A percentile compares a stretch with the other conserved stretches of the same genome.
These are phyloP conservation scores for Camellia oleifera DNA, from an alignment of 179 eudicot genomes.

Conservation along the genomic window DNA sequence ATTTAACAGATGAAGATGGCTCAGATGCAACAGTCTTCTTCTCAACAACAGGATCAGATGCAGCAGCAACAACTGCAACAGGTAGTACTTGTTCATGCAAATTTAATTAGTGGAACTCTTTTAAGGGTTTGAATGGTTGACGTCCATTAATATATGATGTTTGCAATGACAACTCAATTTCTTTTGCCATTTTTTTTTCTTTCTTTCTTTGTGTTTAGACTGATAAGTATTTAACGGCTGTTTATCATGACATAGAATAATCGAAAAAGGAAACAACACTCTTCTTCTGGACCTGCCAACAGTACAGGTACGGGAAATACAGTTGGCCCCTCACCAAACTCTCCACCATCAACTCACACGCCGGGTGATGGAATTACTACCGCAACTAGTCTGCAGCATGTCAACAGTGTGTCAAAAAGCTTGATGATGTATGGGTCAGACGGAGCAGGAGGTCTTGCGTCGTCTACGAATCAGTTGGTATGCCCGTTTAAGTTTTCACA, in stretches of 20 bases:
- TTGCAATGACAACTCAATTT: background rate
- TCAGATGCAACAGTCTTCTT: constrained; percentile 85
- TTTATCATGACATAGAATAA: constrained; percentile 44
- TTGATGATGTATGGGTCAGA: constrained; percentile 88
- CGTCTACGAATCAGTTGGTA: constrained; percentile 98
- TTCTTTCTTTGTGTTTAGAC: background rate
- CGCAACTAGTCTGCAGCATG: constrained; percentile 72
- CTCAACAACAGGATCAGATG: constrained; percentile 89
- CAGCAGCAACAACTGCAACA: constrained; percentile 93
- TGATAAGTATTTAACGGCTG: constrained; percentile 5
- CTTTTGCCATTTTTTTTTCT: background rate
- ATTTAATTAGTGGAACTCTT: background rate
- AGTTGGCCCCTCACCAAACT: constrained; percentile 87
- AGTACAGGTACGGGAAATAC: constrained; percentile 98
- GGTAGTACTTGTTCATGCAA: constrained; percentile 34
- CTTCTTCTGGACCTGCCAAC: constrained; percentile 98
- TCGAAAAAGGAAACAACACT: constrained; percentile 87
- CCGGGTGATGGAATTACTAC: constrained; percentile 89
- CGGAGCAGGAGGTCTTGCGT: constrained; percentile 78
- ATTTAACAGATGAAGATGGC: constrained; percentile 74
- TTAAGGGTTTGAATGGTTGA: background rate
- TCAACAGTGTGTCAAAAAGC: constrained; percentile 72
- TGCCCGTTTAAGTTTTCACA: constrained; percentile 2
- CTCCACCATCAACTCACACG: constrained; percentile 95
- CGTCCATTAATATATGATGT: background rate